Evolutionary conservation across 2,329 filamentous ascomycete species (phyloP).

Genomic region (Plectosphaerella cucumerina): DNA sequence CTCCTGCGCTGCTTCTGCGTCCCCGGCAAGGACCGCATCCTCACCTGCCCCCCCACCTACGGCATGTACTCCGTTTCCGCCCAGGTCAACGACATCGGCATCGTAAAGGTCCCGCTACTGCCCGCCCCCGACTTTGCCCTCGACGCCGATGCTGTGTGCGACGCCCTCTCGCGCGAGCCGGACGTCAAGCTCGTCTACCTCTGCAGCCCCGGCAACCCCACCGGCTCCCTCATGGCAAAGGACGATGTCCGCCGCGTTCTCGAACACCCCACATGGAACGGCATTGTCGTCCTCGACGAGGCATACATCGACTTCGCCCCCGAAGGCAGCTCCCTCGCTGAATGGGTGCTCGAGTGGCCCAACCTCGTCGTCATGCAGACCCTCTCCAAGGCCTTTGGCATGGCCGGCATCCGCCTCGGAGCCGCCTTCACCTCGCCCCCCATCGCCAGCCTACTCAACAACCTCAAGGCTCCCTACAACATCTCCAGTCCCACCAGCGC

Average conservation of each 20-base stretch:
- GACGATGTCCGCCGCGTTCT: slow-evolving; percentile 69
- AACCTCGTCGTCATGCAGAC: slow-evolving; percentile 99
- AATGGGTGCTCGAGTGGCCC: slow-evolving; percentile 88
- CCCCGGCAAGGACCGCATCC: slow-evolving; percentile 81
- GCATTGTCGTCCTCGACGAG: slow-evolving; percentile 88
- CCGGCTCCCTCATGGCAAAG: slow-evolving; percentile 73
- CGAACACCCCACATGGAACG: slow-evolving; percentile 90
- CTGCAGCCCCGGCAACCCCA: slow-evolving; percentile 94
- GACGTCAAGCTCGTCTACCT: slow-evolving; percentile 86
- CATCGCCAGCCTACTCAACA: slow-evolving; percentile 80
- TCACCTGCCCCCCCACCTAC: slow-evolving; percentile 94
- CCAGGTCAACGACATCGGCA: slow-evolving; percentile 84
- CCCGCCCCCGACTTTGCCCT: slow-evolving; percentile 69
- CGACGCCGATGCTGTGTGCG: slow-evolving; percentile 64
- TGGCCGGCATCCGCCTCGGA: slow-evolving; percentile 89
- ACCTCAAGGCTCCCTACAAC: slow-evolving; percentile 94
- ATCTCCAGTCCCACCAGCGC: slow-evolving; percentile 83
- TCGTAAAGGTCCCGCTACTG: slow-evolving; percentile 82
- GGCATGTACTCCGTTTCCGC: slow-evolving; percentile 97
- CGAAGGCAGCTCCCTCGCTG: slow-evolving; percentile 72
- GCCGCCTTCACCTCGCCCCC: slow-evolving; percentile 73
- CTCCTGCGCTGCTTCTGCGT: slow-evolving; percentile 90
- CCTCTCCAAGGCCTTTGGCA: slow-evolving; percentile 93
- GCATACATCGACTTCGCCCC: slow-evolving; percentile 93
- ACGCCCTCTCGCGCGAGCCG: slow-evolving; percentile 53